Base-by-base conservation (phyloP, 768 basidiomycete genomes). In the Coprinellus aureogranulatus region DNA sequence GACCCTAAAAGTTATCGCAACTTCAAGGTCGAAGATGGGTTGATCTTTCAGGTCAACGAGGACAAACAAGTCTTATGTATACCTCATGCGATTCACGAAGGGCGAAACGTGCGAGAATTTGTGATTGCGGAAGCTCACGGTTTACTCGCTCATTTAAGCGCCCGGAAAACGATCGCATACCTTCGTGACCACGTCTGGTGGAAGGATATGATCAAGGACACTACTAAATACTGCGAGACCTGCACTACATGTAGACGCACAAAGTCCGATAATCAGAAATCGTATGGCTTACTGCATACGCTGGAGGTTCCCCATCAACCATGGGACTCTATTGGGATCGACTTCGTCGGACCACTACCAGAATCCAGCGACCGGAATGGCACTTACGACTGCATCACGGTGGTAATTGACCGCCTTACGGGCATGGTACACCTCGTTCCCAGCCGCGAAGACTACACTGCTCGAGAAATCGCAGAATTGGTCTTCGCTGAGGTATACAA, bases 121-220 rank as follows among this genome's bases (percentile, higher is more conserved):
- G 25, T 77, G 0, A 76, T 77, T 0, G 53, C 53, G 0, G 72
- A 75, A 22, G 73, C 72, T 0, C 76, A 77, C 30, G 71, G 67
- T 0, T 12, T 77, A 0, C 54, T 77, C 2, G 74, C 74, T 0
- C 75, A 77, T 49, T 57, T 77, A 0, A 69, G 76, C 3, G 12
- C 57, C 0, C 23, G 23, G 12, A 77, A 78, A 47, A 77, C 74
- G 0, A 20, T 75, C 0, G 27, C 49, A 0, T 71, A 69, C 26
- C 55, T 75, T 0, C 46, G 63, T 2, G 66, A 74, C 26, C 44
- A 72, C 26, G 68, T 73, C 8, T 77, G 76, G 75, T 77, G 77
- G 77, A 70, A 69, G 25, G 55, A 62, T 0, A 66, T 78, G 59
- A 61, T 57, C 0, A 3, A 23, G 0, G 73, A 77, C 30, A 50